phyloP scores from a whole-genome alignment of 768 basidiomycete species.

The Obba rivulosa region DNA sequence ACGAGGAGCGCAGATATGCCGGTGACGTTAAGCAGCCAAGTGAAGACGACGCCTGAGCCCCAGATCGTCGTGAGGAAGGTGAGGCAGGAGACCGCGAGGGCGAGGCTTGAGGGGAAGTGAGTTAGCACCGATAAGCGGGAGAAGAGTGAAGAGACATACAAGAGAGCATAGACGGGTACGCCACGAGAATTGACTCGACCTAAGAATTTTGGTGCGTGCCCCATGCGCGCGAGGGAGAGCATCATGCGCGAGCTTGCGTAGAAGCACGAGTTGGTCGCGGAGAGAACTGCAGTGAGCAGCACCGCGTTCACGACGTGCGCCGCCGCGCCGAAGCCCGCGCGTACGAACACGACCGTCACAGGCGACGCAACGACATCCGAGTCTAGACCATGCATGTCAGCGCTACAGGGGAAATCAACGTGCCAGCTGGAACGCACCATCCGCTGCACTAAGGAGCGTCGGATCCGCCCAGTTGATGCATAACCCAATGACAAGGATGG shows the following conservation, averaged over 20 bases:
- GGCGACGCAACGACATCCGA: conserved; percentile 53
- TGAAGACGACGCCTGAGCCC: conserved; percentile 50
- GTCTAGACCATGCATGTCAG: conserved; percentile 22
- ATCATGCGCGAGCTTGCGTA: conserved; percentile 62
- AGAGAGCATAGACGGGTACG: conserved; percentile 51
- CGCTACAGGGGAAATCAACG: background rate
- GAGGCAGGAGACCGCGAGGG: conserved; percentile 42
- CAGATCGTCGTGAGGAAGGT: conserved; percentile 56
- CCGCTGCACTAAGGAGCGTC: conserved; percentile 43
- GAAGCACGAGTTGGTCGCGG: conserved; percentile 61
- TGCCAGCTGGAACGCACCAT: conserved; percentile 26
- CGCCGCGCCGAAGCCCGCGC: conserved; percentile 57
- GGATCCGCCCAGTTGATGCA: conserved; percentile 58
- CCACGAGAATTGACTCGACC: conserved; percentile 59
- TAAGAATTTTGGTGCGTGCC: conserved; percentile 62
- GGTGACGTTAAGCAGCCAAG: conserved; percentile 57
- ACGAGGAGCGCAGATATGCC: conserved; percentile 65
- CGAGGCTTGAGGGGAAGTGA: conserved; percentile 27
- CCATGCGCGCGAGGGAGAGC: conserved; percentile 53
- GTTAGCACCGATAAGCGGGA: background rate
- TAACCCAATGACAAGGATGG: conserved; percentile 60
- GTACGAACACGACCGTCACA: conserved; percentile 56
- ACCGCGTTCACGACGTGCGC: conserved; percentile 64
- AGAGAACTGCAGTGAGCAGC: conserved; percentile 59
- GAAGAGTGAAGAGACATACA: conserved; percentile 21